Evolutionary conservation across 441 rosid genomes (phyloP), one percentile per base, ranked within the genome.

Genomic region (Populus hybrid): DNA sequence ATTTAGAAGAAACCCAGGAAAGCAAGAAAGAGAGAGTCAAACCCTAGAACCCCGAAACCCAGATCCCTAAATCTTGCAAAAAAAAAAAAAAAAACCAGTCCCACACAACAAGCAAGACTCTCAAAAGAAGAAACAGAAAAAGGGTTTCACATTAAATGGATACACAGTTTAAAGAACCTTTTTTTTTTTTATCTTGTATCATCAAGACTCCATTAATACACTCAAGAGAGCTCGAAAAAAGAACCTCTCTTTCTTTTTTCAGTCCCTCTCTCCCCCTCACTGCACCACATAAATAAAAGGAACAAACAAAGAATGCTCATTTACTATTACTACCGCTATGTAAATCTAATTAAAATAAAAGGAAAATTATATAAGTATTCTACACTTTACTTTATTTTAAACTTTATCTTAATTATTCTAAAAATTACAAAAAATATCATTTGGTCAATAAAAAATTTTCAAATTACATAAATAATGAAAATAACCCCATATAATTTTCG

Each of bases 21-120:
- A 85, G 81, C 74, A 72, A 73, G 72, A 73, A 75, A 74, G 74
- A 75, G 75, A 72, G 78, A 86, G 86, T 87, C 91, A 85, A 90
- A 88, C 87, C 93, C 86, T 86, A 83, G 88, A 89, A 86, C 86
- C 87, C 87, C 79, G 80, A 80, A 85, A 83, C 85, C 89, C 88
- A 93, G 95, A 91, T 92, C 94, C 94, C 89, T 82, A 83, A 86
- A 83, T 71, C 79, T 75, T 69, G 74, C 64, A 72, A 64, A 72
- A 73, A 77, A 74, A 72, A 73, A 77, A 73, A 36, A 36, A 74
- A 71, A 72, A 76, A 77, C 72, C 11, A 61, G 24, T 19, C 64
- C 73, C 75, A 70, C 75, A 67, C 70, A 82, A 40, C 80, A 72
- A 59, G 50, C 76, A 42, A 69, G 77, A 73, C 83, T 78, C 70